Conservation (phyloP, 169 alveolate genomes). For the Babesia microti region DNA sequence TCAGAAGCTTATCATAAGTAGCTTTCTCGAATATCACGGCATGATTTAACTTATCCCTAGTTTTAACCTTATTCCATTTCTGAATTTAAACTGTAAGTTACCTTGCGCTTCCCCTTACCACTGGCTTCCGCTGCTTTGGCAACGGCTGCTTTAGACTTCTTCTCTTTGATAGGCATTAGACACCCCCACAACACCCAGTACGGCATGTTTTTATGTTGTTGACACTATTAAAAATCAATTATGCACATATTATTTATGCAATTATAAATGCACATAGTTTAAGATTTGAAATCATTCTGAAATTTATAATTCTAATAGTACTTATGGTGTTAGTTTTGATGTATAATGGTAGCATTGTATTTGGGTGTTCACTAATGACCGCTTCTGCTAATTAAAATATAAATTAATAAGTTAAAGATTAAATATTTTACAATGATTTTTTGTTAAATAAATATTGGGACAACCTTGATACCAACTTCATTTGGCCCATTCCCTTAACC, state of each 20-base stretch:
- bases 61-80: constrained; percentile 83
- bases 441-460: too few relatives aligned
- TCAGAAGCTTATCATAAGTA: constrained; percentile 72
- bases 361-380: too few relatives aligned
- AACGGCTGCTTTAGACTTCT: constrained; percentile 52
- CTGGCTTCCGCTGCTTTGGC: constrained; percentile 53
- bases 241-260: too few relatives aligned
- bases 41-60: constrained; percentile 88
- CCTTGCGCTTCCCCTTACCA: constrained; percentile 46
- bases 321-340: too few relatives aligned
- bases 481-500: constrained; percentile 12
- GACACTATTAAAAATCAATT: too few relatives aligned
- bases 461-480: neutral
- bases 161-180: constrained; percentile 48
- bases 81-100: constrained; percentile 19
- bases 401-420: constrained; percentile 1
- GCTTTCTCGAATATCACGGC: constrained; percentile 88
- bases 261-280: too few relatives aligned
- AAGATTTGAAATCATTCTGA: too few relatives aligned
- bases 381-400: neutral
- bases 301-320: too few relatives aligned
- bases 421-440: constrained; percentile 1
- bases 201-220: too few relatives aligned
- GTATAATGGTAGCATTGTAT: too few relatives aligned
- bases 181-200: neutral